Conservation (phyloP, 2,329 filamentous ascomycete species). For the Dryadomyces quercus-mongolicae region DNA sequence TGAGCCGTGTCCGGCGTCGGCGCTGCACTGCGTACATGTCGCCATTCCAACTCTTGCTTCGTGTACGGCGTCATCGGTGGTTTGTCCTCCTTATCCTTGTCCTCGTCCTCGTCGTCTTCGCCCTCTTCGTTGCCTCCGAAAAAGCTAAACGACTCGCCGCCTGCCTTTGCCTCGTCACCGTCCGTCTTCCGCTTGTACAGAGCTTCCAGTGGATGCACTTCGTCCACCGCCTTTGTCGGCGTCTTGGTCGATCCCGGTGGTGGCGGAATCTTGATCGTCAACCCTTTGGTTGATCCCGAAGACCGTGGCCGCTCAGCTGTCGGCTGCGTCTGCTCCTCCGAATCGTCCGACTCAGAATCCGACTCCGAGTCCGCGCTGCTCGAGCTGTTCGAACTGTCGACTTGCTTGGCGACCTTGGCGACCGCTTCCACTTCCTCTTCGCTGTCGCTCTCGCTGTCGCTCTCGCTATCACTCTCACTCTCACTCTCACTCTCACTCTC, state of each 20-base stretch:
- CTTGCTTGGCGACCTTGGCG: neutral
- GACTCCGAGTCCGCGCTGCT: constrained; percentile 11
- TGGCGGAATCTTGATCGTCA: constrained; percentile 43
- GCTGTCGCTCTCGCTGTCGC: neutral
- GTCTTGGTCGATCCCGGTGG: constrained; percentile 14
- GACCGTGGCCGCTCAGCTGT: constrained; percentile 30
- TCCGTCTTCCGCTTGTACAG: constrained; percentile 67
- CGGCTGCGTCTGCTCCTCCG: neutral
- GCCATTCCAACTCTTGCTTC: constrained; percentile 62
- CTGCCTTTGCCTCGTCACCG: constrained; percentile 12
- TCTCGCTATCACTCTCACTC: constrained; percentile 5
- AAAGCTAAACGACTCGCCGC: constrained; percentile 56
- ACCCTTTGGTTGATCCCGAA: constrained; percentile 33
- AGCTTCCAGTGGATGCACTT: constrained; percentile 78
- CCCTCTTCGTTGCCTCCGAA: constrained; percentile 46
- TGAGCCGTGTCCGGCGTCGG: constrained; percentile 91
- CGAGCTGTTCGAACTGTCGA: neutral
- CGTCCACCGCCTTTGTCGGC: constrained; percentile 29
- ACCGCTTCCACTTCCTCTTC: constrained; percentile 10
- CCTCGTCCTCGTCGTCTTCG: constrained; percentile 28
- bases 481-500: constrained; percentile 14
- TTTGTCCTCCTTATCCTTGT: constrained; percentile 23
- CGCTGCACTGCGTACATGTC: constrained; percentile 72
- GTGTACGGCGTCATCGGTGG: constrained; percentile 74
- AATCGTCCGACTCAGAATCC: neutral